A percentile compares a stretch with the other conserved stretches of the same genome.
Evolutionary conservation across 2,329 filamentous ascomycete genomes (phyloP).

Genomic region (Didymella keratinophila): DNA sequence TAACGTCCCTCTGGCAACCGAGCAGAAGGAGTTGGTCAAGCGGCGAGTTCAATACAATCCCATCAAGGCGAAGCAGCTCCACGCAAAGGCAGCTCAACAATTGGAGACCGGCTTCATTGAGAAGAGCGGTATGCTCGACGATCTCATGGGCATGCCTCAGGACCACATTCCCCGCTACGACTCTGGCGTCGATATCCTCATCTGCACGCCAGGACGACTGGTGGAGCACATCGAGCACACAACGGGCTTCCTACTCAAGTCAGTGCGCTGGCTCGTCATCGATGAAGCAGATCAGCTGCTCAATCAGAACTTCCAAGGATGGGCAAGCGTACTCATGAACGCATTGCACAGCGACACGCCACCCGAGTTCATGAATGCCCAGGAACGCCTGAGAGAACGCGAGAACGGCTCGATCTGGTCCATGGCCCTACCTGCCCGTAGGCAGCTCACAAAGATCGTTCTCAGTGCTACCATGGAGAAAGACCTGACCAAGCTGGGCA

Average conservation of each 20-base stretch:
- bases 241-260: slow-evolving; percentile 77
- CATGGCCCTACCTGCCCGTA: slow-evolving; percentile 40
- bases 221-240: slow-evolving; percentile 91
- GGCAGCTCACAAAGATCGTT: slow-evolving; percentile 76
- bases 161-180: slow-evolving; percentile 70
- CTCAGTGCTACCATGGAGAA: slow-evolving; percentile 92
- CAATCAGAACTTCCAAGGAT: slow-evolving; percentile 91
- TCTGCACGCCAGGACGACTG: slow-evolving; percentile 89
- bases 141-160: slow-evolving; percentile 56
- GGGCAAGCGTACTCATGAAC: slow-evolving; percentile 75
- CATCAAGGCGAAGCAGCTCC: slow-evolving; percentile 60
- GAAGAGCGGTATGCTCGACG: slow-evolving; percentile 48
- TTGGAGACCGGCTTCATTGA: slow-evolving; percentile 46
- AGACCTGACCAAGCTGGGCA: slow-evolving; percentile 80
- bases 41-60: slow-evolving; percentile 69
- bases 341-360: slow-evolving; percentile 62
- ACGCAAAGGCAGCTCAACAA: slow-evolving; percentile 51
- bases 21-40: slow-evolving; percentile 69
- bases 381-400: slow-evolving; percentile 61
- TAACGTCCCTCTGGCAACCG: slow-evolving; percentile 73
- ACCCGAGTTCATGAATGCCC: slow-evolving; percentile 57
- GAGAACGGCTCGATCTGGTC: slow-evolving; percentile 48
- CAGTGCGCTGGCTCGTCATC: slow-evolving; percentile 86
- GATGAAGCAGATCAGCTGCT: slow-evolving; percentile 94
- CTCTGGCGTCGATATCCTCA: slow-evolving; percentile 84